Conservation (phyloP, 83 land plant genomes). For the Picea abies region DNA sequence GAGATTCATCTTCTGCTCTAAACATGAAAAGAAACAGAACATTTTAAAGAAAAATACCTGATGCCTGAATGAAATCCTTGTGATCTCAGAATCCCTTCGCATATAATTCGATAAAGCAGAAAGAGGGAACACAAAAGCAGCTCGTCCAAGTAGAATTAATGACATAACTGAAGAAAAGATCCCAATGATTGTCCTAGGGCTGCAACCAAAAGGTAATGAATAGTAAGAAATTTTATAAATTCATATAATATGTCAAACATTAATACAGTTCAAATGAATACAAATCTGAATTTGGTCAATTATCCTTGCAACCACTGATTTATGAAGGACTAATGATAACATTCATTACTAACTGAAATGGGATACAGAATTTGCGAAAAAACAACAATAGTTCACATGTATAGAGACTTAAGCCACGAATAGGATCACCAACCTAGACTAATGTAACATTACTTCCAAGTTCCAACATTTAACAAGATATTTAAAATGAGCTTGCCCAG, state of each 20-base stretch:
- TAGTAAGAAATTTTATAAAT: background rate
- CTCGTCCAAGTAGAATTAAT: slow-evolving; percentile 62
- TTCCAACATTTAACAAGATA: background rate
- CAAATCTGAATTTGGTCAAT: background rate
- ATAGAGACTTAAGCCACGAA: background rate
- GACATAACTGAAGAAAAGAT: slow-evolving; percentile 17
- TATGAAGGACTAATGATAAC: background rate
- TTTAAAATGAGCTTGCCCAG: background rate
- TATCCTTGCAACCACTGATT: background rate
- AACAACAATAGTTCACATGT: background rate
- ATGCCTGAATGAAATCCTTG: slow-evolving; percentile 50
- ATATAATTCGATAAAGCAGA: slow-evolving; percentile 68
- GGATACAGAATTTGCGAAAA: background rate
- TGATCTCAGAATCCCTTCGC: slow-evolving; percentile 31
- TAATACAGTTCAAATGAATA: background rate
- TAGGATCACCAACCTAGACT: background rate
- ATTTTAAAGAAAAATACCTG: slow-evolving; percentile 39
- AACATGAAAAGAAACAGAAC: background rate
- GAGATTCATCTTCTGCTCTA: background rate
- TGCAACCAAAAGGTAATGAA: background rate
- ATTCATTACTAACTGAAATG: background rate
- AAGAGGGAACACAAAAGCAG: slow-evolving; percentile 90
- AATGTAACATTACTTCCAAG: background rate
- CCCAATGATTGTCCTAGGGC: slow-evolving; percentile 8
- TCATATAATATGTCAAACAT: background rate